Percentiles rank a stretch among this genome's conserved stretches.
phyloP scores from a whole-genome alignment of 2,329 filamentous ascomycete species.

The Parasarocladium wereldwijsianum region DNA sequence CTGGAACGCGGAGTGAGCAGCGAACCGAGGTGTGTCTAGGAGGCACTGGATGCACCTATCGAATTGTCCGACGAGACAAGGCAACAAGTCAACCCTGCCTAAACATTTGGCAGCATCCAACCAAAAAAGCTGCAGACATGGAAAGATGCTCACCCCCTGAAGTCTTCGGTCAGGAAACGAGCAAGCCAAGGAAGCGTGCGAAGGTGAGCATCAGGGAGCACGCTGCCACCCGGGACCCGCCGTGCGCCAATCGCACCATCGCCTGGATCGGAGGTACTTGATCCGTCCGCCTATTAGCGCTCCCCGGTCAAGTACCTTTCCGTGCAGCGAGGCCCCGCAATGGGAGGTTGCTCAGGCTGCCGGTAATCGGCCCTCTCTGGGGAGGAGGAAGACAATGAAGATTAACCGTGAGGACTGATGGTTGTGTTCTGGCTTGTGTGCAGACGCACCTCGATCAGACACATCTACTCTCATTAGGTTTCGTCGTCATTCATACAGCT shows the following conservation, averaged over 20 bases:
- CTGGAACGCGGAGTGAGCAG: no score
- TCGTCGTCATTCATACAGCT: no score
- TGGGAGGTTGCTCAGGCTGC: not conserved
- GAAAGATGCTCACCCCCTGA: no score
- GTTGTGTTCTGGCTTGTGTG: not conserved
- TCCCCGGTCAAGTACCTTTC: not conserved
- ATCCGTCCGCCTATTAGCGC: not conserved
- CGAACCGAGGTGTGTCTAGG: no score
- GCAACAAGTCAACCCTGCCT: no score
- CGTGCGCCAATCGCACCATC: not conserved
- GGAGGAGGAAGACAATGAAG: no score
- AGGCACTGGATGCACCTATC: no score
- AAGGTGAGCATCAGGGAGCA: not conserved
- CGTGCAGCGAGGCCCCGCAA: not conserved
- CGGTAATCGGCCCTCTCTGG: not conserved
- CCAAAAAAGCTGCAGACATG: no score
- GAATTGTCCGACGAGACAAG: no score
- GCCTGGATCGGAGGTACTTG: conserved; percentile 4
- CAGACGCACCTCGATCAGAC: not conserved
- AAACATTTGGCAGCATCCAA: not conserved
- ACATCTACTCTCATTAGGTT: not conserved
- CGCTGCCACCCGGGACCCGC: not conserved
- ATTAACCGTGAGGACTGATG: not conserved
- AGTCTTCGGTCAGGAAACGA: no score
- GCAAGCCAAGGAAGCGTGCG: not conserved